Evolutionary conservation across 768 basidiomycete genomes (phyloP).

Genomic region (Mycena venus): DNA sequence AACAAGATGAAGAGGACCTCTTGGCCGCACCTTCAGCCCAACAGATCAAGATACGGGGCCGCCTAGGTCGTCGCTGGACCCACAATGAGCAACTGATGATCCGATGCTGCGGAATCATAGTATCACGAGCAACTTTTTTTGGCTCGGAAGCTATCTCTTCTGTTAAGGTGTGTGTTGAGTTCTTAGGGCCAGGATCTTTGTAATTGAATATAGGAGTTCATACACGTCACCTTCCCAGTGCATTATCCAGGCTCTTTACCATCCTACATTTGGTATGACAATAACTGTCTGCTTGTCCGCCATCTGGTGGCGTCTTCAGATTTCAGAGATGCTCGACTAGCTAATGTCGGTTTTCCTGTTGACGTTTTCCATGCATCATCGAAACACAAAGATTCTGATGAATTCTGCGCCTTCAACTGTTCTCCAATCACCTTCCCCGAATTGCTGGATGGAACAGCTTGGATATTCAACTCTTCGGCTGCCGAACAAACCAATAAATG

Average conservation of each 20-base stretch:
- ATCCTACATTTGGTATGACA: slow-evolving; percentile 1
- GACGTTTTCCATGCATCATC: neutral
- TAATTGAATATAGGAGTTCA: neutral
- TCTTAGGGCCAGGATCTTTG: neutral
- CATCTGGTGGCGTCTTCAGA: neutral
- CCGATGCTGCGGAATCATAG: neutral
- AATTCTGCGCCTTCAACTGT: slow-evolving; percentile 5
- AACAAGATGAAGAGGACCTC: neutral
- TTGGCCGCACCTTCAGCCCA: no score
- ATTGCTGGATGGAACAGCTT: neutral
- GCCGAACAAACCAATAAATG: slow-evolving; percentile 13
- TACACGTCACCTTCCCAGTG: slow-evolving; percentile 5
- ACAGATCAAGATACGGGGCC: slow-evolving; percentile 5
- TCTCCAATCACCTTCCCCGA: neutral
- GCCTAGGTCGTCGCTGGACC: slow-evolving; percentile 7
- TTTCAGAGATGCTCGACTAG: neutral
- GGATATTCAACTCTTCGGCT: slow-evolving; percentile 14
- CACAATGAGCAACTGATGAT: slow-evolving; percentile 18
- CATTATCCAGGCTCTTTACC: slow-evolving; percentile 11
- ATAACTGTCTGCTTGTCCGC: neutral
- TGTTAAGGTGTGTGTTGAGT: neutral
- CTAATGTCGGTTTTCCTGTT: neutral
- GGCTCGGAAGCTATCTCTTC: slow-evolving; percentile 1
- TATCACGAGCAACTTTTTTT: slow-evolving; percentile 11
- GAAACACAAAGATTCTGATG: slow-evolving; percentile 15